Conservation (phyloP, 2,329 filamentous ascomycete genomes). For the Trichoderma simmonsii region DNA sequence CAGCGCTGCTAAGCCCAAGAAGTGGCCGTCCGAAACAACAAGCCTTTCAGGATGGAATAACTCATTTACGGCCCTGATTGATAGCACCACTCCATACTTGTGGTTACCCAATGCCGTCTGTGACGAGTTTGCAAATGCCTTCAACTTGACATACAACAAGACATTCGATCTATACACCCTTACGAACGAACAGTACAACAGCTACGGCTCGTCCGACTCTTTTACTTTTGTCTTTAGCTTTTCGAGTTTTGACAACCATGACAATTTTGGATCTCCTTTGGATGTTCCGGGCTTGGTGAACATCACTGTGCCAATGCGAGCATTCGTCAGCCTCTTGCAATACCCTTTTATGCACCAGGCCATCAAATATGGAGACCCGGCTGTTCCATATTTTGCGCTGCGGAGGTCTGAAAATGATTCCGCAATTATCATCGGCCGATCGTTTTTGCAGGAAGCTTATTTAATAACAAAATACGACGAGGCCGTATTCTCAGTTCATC, state of each 20-base stretch:
- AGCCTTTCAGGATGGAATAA: conserved; percentile 45
- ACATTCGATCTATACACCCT: conserved; percentile 64
- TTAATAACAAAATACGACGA: conserved; percentile 56
- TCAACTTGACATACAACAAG: conserved; percentile 64
- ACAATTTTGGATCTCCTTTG: conserved; percentile 50
- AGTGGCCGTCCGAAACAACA: conserved; percentile 40
- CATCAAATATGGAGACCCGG: conserved; percentile 44
- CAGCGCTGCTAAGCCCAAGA: conserved; percentile 26
- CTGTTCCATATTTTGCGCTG: conserved; percentile 63
- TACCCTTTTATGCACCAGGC: conserved; percentile 46
- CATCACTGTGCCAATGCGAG: conserved; percentile 50
- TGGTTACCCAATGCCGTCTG: conserved; percentile 62
- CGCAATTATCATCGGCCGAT: conserved; percentile 61
- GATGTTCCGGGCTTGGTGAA: conserved; percentile 52
- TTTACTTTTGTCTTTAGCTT: conserved; percentile 57
- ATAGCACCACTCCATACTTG: conserved; percentile 62
- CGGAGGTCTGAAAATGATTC: conserved; percentile 51
- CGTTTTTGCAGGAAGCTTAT: conserved; percentile 68
- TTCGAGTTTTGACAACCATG: conserved; percentile 52
- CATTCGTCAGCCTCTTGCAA: conserved; percentile 49
- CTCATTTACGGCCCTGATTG: conserved; percentile 53
- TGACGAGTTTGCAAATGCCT: conserved; percentile 58
- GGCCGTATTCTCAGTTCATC: conserved; percentile 51
- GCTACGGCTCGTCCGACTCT: conserved; percentile 43
- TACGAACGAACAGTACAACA: conserved; percentile 52